Base-by-base conservation (phyloP, 1,284 basidiomycete species). In the Leccinum subrobustum region DNA sequence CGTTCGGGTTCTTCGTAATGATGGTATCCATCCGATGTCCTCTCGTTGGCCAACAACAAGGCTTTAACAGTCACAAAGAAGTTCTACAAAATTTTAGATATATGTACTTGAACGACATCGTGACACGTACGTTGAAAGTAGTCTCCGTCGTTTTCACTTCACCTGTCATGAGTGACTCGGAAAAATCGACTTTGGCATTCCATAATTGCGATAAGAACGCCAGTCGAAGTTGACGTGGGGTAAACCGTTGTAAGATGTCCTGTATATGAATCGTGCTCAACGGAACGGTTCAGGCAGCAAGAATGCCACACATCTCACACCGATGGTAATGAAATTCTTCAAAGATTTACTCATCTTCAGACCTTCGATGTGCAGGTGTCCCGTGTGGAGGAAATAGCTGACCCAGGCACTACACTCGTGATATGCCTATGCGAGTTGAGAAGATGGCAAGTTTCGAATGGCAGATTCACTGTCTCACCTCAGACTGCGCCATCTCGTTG, bases 281-380 rank as follows among this genome's bases (percentile, higher is more conserved):
- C 56, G 42, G 53, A 54, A 60, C 23, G 9, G 58, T 54, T 66
- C 6, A 57, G 12, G 31, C 39, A 23, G 12, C 4, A 48, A 54
- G 62, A 39, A 58, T 18, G 54, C 50, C 57, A 39, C 31, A n/a
- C 31, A n/a, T 73, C 89, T 76, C 70, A 95, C 95, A 70, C 97
- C 93, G 68, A 99, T 97, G 6, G 96, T 97, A 71, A 99, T 98
- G 71, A 99, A 99, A 75, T 99, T 99, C 77, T 99, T 99, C 62
- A 99, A 79, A 7, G 95, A 97, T 78, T 99, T 99, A 79, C 93
- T 95, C 97, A 99, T 99, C 77, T 99, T 99, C 64, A 98, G 80
- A 18, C 97, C 97, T 75, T 98, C 96, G 69, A 99, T 99, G 76
- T 99, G 96, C 39, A 99, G 80, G 78, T 99, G 97, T 4, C 97